Percentiles rank a stretch among this genome's conserved stretches.
phyloP scores from a whole-genome alignment of 148 eudicot species.

The Rhododendron molle region DNA sequence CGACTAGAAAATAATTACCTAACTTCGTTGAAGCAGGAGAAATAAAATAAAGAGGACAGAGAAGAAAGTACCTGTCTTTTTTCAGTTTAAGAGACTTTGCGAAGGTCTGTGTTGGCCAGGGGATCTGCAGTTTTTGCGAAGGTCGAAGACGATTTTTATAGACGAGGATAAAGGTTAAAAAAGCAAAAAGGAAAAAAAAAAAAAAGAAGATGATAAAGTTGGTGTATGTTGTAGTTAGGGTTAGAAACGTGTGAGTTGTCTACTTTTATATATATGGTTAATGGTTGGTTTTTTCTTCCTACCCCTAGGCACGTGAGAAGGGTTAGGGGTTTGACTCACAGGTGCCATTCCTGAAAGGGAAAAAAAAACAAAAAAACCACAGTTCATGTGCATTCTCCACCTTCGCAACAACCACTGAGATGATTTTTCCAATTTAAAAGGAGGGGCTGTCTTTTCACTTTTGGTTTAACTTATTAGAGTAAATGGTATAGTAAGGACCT shows the following conservation, averaged over 20 bases:
- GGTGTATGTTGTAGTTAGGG: background rate
- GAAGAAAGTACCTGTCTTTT: background rate
- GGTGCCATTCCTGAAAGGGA: background rate
- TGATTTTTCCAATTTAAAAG: no score
- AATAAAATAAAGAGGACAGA: background rate
- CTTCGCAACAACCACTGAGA: background rate
- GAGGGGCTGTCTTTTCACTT: no score
- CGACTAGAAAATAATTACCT: no score
- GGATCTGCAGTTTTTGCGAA: background rate
- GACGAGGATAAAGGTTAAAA: conserved; percentile 3
- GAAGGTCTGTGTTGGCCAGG: no score
- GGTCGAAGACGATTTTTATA: background rate
- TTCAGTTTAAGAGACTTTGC: background rate
- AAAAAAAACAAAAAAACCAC: background rate
- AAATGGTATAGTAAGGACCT: no score
- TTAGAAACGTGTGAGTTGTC: background rate
- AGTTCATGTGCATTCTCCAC: background rate
- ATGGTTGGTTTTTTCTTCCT: background rate
- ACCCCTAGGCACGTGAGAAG: background rate
- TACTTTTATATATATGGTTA: background rate
- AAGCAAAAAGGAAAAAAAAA: fast-evolving
- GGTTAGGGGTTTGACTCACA: background rate
- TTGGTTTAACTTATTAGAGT: no score
- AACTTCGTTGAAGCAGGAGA: no score
- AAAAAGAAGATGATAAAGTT: background rate